These are phyloP conservation scores for Pseudogymnoascus sp. DNA, from an alignment of 2,329 filamentous ascomycete genomes.

Conservation along the genomic window DNA sequence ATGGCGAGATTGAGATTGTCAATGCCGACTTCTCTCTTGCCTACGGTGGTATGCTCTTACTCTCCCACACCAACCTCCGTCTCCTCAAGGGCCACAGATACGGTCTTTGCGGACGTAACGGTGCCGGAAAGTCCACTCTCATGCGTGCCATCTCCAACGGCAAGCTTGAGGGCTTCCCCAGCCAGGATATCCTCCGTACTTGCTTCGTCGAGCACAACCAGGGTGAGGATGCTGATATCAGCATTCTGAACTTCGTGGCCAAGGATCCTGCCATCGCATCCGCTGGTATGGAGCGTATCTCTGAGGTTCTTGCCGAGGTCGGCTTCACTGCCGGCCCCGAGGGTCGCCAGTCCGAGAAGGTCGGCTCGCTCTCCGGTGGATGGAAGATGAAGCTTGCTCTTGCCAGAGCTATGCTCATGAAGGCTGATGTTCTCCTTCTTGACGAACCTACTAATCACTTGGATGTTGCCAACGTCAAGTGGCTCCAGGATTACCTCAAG, in stretches of 20 bases:
- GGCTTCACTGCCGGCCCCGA: conserved; percentile 88
- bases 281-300: conserved; percentile 73
- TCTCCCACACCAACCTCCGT: conserved; percentile 91
- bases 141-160: conserved; percentile 95
- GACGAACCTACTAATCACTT: conserved; percentile 99
- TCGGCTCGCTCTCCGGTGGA: conserved; percentile 90
- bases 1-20: conserved; percentile 91
- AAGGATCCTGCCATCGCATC: conserved; percentile 81
- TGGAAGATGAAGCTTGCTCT: conserved; percentile 99
- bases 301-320: conserved; percentile 76
- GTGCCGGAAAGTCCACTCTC: conserved; percentile 96
- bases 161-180: conserved; percentile 93
- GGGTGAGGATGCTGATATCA: conserved; percentile 93
- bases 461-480: conserved; percentile 91
- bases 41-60: conserved; percentile 92
- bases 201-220: conserved; percentile 99
- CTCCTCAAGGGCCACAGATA: conserved; percentile 96
- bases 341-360: conserved; percentile 78
- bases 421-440: conserved; percentile 88
- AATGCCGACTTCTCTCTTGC: conserved; percentile 96
- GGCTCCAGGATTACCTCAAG: conserved; percentile 93
- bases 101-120: conserved; percentile 92
- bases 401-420: conserved; percentile 92
- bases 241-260: conserved; percentile 83
- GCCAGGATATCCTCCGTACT: conserved; percentile 83